Conservation (phyloP, 2,329 filamentous ascomycete species). For the Fusarium acutatum region DNA sequence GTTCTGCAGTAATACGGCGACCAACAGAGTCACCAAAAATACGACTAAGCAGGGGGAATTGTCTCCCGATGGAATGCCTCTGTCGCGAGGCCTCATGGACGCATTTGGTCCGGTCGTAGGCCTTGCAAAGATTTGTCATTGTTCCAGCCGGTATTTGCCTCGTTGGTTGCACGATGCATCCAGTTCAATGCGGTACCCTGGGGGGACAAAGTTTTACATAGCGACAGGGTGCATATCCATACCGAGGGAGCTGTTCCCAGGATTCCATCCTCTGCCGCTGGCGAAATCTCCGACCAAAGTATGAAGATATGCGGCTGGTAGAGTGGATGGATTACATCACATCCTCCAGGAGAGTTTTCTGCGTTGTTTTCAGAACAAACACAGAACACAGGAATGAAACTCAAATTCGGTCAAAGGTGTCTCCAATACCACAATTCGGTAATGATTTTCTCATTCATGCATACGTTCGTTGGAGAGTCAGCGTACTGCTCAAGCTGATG, state of each 20-base stretch:
- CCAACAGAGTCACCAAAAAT: not conserved
- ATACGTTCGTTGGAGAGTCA: not conserved
- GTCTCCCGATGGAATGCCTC: not conserved
- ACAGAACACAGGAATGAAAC: not conserved
- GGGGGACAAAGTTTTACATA: slow-evolving; percentile 5
- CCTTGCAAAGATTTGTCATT: slow-evolving; percentile 12
- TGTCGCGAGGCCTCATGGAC: not conserved
- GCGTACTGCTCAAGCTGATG: not conserved
- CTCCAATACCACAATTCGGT: not conserved
- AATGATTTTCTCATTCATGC: not conserved
- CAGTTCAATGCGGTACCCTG: not conserved
- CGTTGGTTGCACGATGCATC: not conserved
- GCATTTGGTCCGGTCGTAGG: not conserved
- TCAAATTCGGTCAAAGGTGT: not conserved
- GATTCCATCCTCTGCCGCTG: not conserved
- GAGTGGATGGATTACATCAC: slow-evolving; percentile 4
- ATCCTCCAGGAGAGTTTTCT: slow-evolving; percentile 5
- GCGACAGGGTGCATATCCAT: not conserved
- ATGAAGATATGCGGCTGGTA: not conserved
- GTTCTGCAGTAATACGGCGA: not conserved
- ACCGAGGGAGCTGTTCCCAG: not conserved
- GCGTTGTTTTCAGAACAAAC: not conserved
- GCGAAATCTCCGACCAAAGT: not conserved
- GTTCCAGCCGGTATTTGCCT: not conserved
- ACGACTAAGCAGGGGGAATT: not conserved